Conservation (phyloP, 192 early-diverging fungal species). For the Chytriomyces sp. region DNA sequence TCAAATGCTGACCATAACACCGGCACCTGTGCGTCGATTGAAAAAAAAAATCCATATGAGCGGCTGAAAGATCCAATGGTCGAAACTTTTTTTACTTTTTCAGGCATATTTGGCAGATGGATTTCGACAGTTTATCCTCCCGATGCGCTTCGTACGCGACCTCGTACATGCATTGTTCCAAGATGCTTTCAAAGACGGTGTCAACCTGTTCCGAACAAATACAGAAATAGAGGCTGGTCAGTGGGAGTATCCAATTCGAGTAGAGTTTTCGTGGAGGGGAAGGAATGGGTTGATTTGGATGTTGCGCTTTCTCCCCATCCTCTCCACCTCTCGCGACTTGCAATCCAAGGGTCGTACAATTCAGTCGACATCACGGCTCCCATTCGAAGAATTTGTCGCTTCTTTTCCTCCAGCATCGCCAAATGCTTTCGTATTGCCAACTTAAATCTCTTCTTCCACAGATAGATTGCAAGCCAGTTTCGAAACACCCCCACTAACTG, state of each 20-base stretch:
- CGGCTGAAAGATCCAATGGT: neutral
- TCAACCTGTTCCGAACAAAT: slow-evolving; percentile 49
- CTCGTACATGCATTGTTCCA: slow-evolving; percentile 76
- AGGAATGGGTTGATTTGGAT: too few species aligned
- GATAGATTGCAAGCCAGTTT: too few species aligned
- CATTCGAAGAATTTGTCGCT: too few species aligned
- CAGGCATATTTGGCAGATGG: slow-evolving; percentile 75
- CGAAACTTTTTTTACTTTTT: slow-evolving; percentile 64
- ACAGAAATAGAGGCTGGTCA: neutral
- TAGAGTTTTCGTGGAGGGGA: too few species aligned
- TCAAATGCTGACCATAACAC: slow-evolving; percentile 43
- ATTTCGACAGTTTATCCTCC: slow-evolving; percentile 64
- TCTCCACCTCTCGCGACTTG: too few species aligned
- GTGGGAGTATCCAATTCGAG: neutral
- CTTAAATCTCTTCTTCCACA: too few species aligned
- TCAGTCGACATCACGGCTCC: too few species aligned
- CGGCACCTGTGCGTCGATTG: slow-evolving; percentile 52
- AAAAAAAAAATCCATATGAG: neutral
- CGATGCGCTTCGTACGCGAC: slow-evolving; percentile 74
- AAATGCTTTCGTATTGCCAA: too few species aligned
- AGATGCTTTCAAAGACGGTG: slow-evolving; percentile 67
- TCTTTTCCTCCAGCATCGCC: too few species aligned
- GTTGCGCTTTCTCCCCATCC: too few species aligned
- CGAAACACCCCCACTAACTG: too few species aligned
- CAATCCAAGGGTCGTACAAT: too few species aligned